Conservation (phyloP, 1,139 yeast genomes). For the Hansenula anomala region DNA sequence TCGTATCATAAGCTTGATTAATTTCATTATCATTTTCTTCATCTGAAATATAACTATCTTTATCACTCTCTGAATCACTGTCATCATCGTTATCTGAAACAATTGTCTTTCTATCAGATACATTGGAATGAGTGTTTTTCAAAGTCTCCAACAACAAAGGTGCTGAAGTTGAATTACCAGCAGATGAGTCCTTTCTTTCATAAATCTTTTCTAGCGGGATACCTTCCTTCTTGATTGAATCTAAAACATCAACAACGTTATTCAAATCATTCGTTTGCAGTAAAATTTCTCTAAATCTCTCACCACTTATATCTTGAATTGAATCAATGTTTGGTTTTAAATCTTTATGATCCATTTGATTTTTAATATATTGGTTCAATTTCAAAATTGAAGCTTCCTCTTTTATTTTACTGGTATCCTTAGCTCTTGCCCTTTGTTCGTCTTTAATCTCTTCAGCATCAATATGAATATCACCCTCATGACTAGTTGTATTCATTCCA, state of each 20-base stretch:
- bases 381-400: constrained; percentile 21
- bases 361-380: constrained; percentile 11
- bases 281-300: constrained; percentile 46
- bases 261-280: constrained; percentile 49
- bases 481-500: constrained; percentile 19
- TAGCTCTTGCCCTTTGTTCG: constrained; percentile 10
- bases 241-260: constrained; percentile 45
- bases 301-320: constrained; percentile 33
- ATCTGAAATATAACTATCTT: constrained; percentile 9
- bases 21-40: constrained; percentile 28
- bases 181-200: constrained; percentile 18
- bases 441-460: constrained; percentile 12
- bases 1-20: constrained; percentile 47
- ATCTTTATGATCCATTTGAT: constrained; percentile 8
- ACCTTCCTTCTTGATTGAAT: constrained; percentile 45
- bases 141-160: constrained; percentile 14
- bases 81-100: constrained; percentile 18
- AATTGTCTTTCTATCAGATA: constrained; percentile 9
- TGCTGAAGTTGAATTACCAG: not conserved
- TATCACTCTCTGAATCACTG: constrained; percentile 15
- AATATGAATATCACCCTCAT: constrained; percentile 9
- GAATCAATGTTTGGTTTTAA: constrained; percentile 1
- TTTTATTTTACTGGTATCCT: constrained; percentile 15
- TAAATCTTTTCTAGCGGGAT: constrained; percentile 48
- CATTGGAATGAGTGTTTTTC: constrained; percentile 13